Evolutionary conservation across 495 filamentous ascomycete species (phyloP), one percentile per base, ranked within the genome.

Genomic region (Aspergillus campestris): DNA sequence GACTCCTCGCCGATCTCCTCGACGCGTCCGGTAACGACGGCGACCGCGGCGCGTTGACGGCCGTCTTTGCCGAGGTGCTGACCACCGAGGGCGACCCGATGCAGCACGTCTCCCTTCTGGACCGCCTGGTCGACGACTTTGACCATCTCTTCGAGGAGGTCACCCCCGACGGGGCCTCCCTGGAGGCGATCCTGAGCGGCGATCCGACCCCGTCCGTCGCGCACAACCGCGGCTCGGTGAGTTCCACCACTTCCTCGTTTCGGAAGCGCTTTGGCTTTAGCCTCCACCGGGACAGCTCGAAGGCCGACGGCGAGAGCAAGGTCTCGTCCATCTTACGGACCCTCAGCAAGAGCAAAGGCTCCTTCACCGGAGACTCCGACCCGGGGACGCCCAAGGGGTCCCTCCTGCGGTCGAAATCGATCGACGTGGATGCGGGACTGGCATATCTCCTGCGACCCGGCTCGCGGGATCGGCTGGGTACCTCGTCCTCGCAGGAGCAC

Each of bases 1-100:
- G 86, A 40, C 75, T 97, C 30, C 77, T 98, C 18, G 82, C 86
- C 3, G 89, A 95, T 54, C 74, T 98, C 11, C 77, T 96, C 9
- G 91, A 95, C 48, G 90, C 87, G n/a, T 94, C 90, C 49, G 85
- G 84, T 8, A 95, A 92, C 60, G 92, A 95, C 56, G 87, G 88
- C 38, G 91, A 96, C 59, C 80, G 91, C 31, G 92, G 92, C 27
- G 86, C 87, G 38, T 64, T 98, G 54, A 96, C 88, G 2, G 82
- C 86, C 27, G 87, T 88, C 10, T 96, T 98, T 66, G 83, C 90
- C 1, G 92, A 96, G 55, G 70, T 95, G 39, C 70, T 98, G 8
- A 83, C 89, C 5, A 74, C 81, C 32, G 81, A 90, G 49, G 83
- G 82, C 8, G 80, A 79, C 50, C 79, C 90, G 7, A 82, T 86